Base-by-base conservation (phyloP, 2,329 filamentous ascomycete genomes). In the Penicillium psychrosexuale region DNA sequence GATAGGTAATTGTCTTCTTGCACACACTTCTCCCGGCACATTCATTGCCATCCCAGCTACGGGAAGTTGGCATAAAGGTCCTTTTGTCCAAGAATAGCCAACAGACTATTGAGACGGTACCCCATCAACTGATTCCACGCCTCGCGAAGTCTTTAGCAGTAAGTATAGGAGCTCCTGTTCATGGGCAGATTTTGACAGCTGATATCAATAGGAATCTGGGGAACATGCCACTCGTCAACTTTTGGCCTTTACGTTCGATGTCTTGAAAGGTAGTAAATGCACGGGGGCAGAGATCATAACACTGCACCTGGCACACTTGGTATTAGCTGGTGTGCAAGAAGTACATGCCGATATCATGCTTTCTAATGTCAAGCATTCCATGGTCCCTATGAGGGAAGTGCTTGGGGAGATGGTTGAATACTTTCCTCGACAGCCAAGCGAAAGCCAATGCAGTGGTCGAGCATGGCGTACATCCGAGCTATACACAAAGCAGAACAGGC, bases 71-170 rank as follows among this genome's bases (percentile, higher is more conserved):
- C 9, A 40, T 69, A 22, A 59, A 67, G 17, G 57, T 56, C 19
- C 57, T 73, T 28, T 48, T 70, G 6, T 68, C 65, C 11, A 61
- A 66, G 9, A 55, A 66, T 6, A 66, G 63, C 28, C 52, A 52
- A 17, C 52, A 40, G 38, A 53, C 62, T 1, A 39, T 72, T 28
- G 57, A 59, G 19, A 45, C 39, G 3, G 51, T 74, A 24, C 61
- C 71, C 13, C 39, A 51, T 15, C 52, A 63, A 19, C 54, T 63
- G 27, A 50, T 68, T 28, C 51, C 63, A 42, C 66, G 64, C 0
- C 54, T 76, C 15, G 59, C 77, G 27, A 67, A 74, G 48, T 69
- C 74, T 56, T 63, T 71, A 48, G 68, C 67, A 37, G 79, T 78
- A 24, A 71, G 75, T 53, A 58, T 76, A 27, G 70, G 72, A 48